Base-by-base conservation (phyloP, 2,329 filamentous ascomycete genomes). In the Phialophora expanda region DNA sequence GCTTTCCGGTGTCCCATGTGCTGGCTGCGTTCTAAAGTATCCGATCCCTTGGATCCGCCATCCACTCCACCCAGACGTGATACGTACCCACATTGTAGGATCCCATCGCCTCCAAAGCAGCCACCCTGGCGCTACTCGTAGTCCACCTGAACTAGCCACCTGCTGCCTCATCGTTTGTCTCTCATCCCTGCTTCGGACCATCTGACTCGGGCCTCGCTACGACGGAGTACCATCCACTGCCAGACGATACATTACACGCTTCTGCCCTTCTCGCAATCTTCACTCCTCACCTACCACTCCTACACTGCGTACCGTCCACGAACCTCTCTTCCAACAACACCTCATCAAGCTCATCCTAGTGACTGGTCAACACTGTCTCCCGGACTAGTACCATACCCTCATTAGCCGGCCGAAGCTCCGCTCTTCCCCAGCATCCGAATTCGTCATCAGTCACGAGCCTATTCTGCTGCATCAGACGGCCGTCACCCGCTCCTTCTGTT, bases 401-500 rank as follows among this genome's bases (percentile, higher is more conserved):
- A 46, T 59, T 78, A 77, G 74, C 48, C 50, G 8, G 38, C 59
- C 22, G 24, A 26, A 24, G 30, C 68, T 66, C 75, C 74, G 69
- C 71, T 76, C 56, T 69, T 58, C 38, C 44, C 76, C 74, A 71
- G 70, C 74, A 50, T 69, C 44, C 20, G n/a, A 30, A 54, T 66
- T 65, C 48, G 64, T 66, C 67, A 69, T 65, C 61, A 51, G 64
- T 66, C 64, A 66, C 67, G 67, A 66, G 61, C 67, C 66, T 60
- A 30, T 56, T 54, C 50, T 48, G 51, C 51, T 65, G 48, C 58
- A 54, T 56, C 61, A 34, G 20, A 55, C 44, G 62, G 60, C 66
- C 55, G 56, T 62, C 65, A 59, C 28, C 62, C 48, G 22, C 51
- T 51, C 38, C 57, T 14, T 51, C 41, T 34, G 38, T 32, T 38